Evolutionary conservation across 805 yeast species (phyloP).

Genomic region (Dipodascopsis uninucleata): DNA sequence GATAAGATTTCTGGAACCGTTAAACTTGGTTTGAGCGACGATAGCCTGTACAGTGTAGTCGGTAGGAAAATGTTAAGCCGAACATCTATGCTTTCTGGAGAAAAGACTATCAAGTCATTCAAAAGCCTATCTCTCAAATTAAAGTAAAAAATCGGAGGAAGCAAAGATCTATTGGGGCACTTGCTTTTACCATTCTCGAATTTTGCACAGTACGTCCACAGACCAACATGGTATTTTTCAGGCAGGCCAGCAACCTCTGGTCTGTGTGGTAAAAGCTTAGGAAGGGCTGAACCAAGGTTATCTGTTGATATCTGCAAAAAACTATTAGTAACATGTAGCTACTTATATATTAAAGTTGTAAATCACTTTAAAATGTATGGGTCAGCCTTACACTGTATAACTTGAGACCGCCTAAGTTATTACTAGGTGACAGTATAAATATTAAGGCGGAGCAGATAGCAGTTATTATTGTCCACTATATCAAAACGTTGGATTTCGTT

Average conservation of each 20-base stretch:
- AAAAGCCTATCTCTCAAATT: slow-evolving; percentile 8
- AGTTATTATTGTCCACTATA: no score
- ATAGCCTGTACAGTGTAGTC: no score
- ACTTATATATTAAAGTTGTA: not conserved
- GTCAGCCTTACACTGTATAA: no score
- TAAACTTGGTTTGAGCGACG: no score
- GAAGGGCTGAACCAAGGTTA: slow-evolving; percentile 19
- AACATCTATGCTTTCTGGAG: slow-evolving; percentile 8
- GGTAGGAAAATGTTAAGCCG: slow-evolving; percentile 19
- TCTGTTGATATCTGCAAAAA: slow-evolving; percentile 13
- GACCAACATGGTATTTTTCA: slow-evolving; percentile 20
- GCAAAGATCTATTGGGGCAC: slow-evolving; percentile 12
- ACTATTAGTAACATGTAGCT: not conserved
- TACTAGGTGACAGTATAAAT: no score
- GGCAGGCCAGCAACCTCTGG: slow-evolving; percentile 22
- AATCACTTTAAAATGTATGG: no score
- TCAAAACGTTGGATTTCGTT: no score
- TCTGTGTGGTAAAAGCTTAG: slow-evolving; percentile 11
- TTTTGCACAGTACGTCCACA: slow-evolving; percentile 21
- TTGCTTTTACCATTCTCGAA: not conserved
- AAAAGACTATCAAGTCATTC: slow-evolving; percentile 6
- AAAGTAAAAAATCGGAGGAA: slow-evolving; percentile 18
- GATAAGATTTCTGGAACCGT: no score
- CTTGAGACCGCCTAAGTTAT: no score
- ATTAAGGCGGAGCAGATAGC: no score